Evolutionary conservation across 805 yeast genomes (phyloP).

Genomic region (Teunomyces cretensis): DNA sequence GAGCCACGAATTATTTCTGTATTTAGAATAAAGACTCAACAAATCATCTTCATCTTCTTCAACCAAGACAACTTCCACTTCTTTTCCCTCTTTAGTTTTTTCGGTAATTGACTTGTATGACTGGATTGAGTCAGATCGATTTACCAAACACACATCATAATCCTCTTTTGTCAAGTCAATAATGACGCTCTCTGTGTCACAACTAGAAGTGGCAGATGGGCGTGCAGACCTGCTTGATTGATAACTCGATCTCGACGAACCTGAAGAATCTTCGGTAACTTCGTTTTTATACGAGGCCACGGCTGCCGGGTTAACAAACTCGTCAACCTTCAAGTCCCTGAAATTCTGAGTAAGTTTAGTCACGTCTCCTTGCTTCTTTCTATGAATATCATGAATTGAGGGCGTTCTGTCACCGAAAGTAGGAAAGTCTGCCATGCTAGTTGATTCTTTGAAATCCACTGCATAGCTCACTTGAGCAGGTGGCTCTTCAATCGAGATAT

Average conservation of each 20-base stretch:
- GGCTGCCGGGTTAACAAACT: constrained; percentile 4
- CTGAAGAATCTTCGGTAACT: constrained; percentile 5
- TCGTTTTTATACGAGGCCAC: not conserved
- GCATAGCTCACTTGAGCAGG: constrained; percentile 37
- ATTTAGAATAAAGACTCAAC: constrained; percentile 42
- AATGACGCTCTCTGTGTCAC: constrained; percentile 39
- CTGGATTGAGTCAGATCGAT: constrained; percentile 32
- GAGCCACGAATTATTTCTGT: constrained; percentile 27
- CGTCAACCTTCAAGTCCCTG: constrained; percentile 8
- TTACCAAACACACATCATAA: constrained; percentile 37
- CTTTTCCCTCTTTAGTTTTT: constrained; percentile 34
- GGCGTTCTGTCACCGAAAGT: constrained; percentile 8
- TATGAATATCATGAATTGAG: constrained; percentile 11
- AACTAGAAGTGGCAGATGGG: constrained; percentile 27
- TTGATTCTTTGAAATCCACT: constrained; percentile 38
- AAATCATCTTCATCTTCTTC: constrained; percentile 38
- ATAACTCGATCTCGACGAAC: constrained; percentile 24
- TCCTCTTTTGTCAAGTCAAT: constrained; percentile 43
- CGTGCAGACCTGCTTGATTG: constrained; percentile 29
- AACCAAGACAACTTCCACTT: constrained; percentile 43
- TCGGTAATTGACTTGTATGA: constrained; percentile 43
- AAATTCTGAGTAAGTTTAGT: constrained; percentile 6
- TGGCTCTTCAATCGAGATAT: constrained; percentile 38
- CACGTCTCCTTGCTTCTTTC: constrained; percentile 7
- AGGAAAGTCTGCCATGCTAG: constrained; percentile 7